Evolutionary conservation across 1,284 basidiomycete species (phyloP), one percentile per base, ranked within the genome.

Genomic region (Quambalaria eucalypti): DNA sequence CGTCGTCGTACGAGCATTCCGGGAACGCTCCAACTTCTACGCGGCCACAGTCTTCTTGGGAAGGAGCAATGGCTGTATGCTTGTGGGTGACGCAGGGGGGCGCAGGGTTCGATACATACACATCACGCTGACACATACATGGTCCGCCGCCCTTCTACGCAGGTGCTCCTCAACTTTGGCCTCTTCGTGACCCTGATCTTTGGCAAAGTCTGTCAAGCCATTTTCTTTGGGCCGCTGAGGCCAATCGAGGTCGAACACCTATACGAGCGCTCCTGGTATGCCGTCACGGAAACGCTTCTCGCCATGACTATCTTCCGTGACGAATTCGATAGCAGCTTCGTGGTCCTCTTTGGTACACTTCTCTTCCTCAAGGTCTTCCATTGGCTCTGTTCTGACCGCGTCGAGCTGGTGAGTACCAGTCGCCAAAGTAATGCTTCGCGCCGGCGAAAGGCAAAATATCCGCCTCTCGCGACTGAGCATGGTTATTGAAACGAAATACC

Each of bases 341-440:
- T 86, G 33, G 79, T 92, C 63, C 88, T 96, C 82, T 97, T 96
- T 73, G 86, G 88, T 19, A 84, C 90, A 63, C 79, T 99, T 21
- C 82, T 97, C 14, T 93, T 96, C 68, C 82, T 97, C 67, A 97
- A 97, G 76, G 90, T 89, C 54, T 98, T 98, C 77, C 95, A 99
- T 76, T 97, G 92, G 92, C 82, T 99, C 29, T 84, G 90, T 56
- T 84, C 85, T 2, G 93, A 97, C 74, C 83, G 95, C 42, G 87
- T 98, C 51, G 95, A 98, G 82, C 92, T 88, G 81, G 91, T 92
- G 64, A 63, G 85, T 80, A 4, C 28, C 28, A n/a, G 19, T 39
- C 31, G 9, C n/a, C n/a, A n/a, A n/a, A n/a, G n/a, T n/a, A n/a
- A n/a, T n/a, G n/a, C n/a, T n/a, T n/a, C n/a, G n/a, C n/a, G n/a